Conservation (phyloP, 257 asterid species). For the Fraxinus excelsior region DNA sequence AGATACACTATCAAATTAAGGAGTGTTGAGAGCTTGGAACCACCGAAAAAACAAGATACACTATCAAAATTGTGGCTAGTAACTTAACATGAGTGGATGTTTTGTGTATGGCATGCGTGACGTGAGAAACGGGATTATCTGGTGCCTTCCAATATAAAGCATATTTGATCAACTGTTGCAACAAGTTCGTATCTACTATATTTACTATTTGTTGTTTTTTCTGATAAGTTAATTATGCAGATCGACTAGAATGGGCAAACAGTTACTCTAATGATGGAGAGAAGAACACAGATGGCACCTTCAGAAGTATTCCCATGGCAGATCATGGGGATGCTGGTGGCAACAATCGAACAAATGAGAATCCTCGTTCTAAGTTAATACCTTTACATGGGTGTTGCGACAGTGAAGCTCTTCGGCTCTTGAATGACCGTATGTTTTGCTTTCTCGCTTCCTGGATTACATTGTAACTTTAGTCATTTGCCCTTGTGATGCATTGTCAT, state of each 20-base stretch:
- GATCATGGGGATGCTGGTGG: constrained; percentile 62
- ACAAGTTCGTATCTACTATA: constrained; percentile 2
- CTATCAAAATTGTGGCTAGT: too few relatives aligned
- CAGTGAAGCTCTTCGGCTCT: constrained; percentile 73
- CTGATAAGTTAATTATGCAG: constrained; percentile 42
- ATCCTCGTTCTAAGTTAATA: constrained; percentile 48
- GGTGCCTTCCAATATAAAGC: constrained; percentile 5
- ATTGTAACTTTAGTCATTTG: constrained; percentile 22
- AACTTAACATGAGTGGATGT: neutral
- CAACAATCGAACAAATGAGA: constrained; percentile 45
- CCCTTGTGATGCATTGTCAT: neutral
- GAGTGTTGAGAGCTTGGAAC: too few relatives aligned
- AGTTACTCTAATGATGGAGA: constrained; percentile 68
- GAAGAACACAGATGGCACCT: constrained; percentile 47
- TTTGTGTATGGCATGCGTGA: constrained; percentile 14
- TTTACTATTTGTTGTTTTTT: constrained; percentile 11
- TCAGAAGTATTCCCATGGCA: constrained; percentile 48
- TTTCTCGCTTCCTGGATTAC: constrained; percentile 9
- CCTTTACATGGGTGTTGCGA: constrained; percentile 67
- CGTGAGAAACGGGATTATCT: constrained; percentile 1
- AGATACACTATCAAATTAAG: too few relatives aligned
- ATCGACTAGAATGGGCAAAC: constrained; percentile 70
- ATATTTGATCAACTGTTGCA: neutral
- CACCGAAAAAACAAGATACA: too few relatives aligned
- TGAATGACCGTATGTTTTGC: constrained; percentile 62